Evolutionary conservation across 2,329 filamentous ascomycete genomes (phyloP).

Genomic region (Bipolaris sorokiniana): DNA sequence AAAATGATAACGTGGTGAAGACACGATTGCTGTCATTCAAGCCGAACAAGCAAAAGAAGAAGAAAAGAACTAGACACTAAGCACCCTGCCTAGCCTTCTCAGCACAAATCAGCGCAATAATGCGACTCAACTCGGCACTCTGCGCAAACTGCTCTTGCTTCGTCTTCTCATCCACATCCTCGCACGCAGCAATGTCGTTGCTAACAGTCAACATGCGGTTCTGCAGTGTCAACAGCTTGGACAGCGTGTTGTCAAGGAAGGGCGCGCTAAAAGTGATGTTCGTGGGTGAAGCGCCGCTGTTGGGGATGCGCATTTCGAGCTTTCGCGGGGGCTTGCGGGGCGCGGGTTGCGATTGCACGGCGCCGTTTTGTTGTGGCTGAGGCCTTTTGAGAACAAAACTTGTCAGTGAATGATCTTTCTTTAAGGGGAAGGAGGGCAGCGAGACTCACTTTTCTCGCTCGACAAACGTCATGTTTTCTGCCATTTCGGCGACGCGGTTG

Average conservation of each 20-base stretch:
- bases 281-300: conserved; percentile 41
- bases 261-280: conserved; percentile 58
- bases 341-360: conserved; percentile 27
- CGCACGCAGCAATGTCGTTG: conserved; percentile 54
- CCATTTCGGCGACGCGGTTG: conserved; percentile 60
- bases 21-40: not conserved
- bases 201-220: conserved; percentile 58
- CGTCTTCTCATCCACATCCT: conserved; percentile 54
- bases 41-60: not conserved
- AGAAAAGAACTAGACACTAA: conserved; percentile 18
- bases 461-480: conserved; percentile 60
- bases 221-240: conserved; percentile 57
- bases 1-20: not conserved
- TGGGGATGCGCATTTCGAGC: conserved; percentile 57
- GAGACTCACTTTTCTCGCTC: conserved; percentile 50
- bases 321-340: conserved; percentile 54
- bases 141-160: conserved; percentile 59
- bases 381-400: conserved; percentile 20
- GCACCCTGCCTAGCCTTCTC: conserved; percentile 59
- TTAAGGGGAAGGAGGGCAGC: not conserved
- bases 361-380: conserved; percentile 27
- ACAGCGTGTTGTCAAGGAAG: conserved; percentile 60
- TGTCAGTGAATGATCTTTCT: conserved; percentile 14
- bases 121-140: conserved; percentile 56
- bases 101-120: conserved; percentile 59